phyloP scores from a whole-genome alignment of 805 yeast genomes.

The Yarrowia yakushimensis region DNA sequence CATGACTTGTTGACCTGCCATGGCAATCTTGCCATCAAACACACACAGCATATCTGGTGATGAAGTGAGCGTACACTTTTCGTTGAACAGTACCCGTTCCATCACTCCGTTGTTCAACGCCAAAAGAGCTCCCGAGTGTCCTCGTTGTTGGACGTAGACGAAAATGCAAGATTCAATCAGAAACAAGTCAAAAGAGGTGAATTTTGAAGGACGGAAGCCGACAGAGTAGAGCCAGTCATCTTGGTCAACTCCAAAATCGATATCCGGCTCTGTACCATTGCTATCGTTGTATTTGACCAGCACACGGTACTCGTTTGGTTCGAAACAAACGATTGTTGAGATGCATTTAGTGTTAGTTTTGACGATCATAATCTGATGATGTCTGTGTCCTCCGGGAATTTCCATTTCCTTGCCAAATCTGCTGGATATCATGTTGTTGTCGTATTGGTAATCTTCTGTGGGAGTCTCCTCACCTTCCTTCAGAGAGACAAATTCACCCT shows the following conservation, averaged over 20 bases:
- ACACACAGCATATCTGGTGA: not conserved
- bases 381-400: not conserved
- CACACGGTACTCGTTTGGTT: not conserved
- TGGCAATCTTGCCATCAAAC: not conserved
- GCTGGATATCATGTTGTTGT: not conserved
- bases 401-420: not conserved
- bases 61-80: not conserved
- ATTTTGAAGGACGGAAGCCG: not conserved
- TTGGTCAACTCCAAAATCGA: not conserved
- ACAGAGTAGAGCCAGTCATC: conserved; percentile 1
- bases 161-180: not conserved
- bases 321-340: not conserved
- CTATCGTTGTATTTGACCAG: not conserved
- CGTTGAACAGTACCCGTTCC: not conserved
- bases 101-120: not conserved
- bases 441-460: not conserved
- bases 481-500: not conserved
- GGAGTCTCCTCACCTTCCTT: not conserved
- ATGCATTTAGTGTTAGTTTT: not conserved
- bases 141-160: not conserved
- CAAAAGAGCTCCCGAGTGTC: not conserved
- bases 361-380: not conserved
- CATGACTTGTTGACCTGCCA: not conserved
- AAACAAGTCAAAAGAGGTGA: not conserved
- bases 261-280: not conserved